Base-by-base conservation (phyloP, 208 protist species). In the Crithidia brevicula region DNA sequence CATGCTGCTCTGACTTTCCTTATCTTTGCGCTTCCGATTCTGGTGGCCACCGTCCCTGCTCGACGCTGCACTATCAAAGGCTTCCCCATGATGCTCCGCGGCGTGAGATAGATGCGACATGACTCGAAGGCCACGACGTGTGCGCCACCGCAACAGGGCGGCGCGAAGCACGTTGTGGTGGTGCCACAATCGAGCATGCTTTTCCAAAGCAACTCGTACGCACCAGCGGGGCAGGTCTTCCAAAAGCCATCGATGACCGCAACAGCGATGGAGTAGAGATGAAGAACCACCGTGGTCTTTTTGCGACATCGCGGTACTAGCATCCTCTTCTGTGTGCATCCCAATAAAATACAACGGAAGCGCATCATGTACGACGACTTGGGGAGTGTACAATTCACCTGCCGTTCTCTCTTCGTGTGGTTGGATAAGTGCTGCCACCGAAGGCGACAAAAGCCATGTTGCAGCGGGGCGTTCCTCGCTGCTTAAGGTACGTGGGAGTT, bases 171-270 rank as follows among this genome's bases (percentile, higher is more conserved):
- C 49, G n/a, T 47, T 47, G 8, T 40, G 36, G 22, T 72, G 67
- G 40, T 49, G 34, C 77, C 78, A 90, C 18, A 66, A 22, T 6
- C 27, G 30, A 3, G 84, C 85, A 52, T 86, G 80, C 59, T 77
- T 69, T 23, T 84, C 74, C 56, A 77, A 64, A 7, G 81, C 52
- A 0, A 66, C 59, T 6, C 58, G 51, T 5, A 83, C 65, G 22
- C 87, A 65, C 69, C 81, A 86, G 10, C 64, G 61, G 13, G 84
- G 77, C 9, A 95, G 47, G 18, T 64, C 75, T 42, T 83, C 60
- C 2, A 82, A 74, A 59, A 89, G 83, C 86, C 86, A 95, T 8
- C 56, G 58, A 57, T 95, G 89, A 0, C 46, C 58, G 58, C 85
- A 94, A 42, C 77, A 79, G 31, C 43, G 36, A 40, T n/a, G n/a